These are phyloP conservation scores for Boeremia exigua DNA, from an alignment of 2,329 filamentous ascomycete genomes.

Conservation along the genomic window DNA sequence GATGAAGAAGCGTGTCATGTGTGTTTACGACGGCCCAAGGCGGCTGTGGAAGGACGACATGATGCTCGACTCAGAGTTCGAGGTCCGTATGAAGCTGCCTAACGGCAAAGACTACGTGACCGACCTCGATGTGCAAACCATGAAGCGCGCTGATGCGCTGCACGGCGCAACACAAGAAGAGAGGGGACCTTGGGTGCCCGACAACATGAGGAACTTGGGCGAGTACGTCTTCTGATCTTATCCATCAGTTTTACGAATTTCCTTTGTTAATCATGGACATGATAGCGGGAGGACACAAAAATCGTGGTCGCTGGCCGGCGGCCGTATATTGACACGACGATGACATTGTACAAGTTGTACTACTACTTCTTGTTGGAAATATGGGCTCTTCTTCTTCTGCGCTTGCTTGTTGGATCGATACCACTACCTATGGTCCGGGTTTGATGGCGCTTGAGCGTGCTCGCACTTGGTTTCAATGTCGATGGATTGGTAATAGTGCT, in stretches of 20 bases:
- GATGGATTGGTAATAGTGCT: slow-evolving; percentile 14
- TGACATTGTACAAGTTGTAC: slow-evolving; percentile 15
- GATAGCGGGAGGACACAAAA: slow-evolving; percentile 14
- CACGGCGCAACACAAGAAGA: slow-evolving; percentile 81
- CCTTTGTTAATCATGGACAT: slow-evolving; percentile 3
- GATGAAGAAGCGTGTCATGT: slow-evolving; percentile 96
- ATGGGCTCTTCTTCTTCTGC: not conserved
- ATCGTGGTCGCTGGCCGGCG: slow-evolving; percentile 20
- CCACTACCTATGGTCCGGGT: slow-evolving; percentile 20
- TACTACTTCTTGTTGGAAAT: slow-evolving; percentile 5
- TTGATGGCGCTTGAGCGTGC: slow-evolving; percentile 9
- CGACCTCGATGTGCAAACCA: slow-evolving; percentile 88
- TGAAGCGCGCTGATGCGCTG: slow-evolving; percentile 87
- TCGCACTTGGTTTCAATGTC: not conserved
- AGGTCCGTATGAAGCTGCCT: slow-evolving; percentile 80
- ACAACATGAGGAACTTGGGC: slow-evolving; percentile 60
- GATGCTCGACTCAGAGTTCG: slow-evolving; percentile 95
- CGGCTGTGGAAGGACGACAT: slow-evolving; percentile 97
- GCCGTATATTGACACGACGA: slow-evolving; percentile 28
- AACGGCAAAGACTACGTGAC: slow-evolving; percentile 80
- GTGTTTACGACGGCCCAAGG: slow-evolving; percentile 86
- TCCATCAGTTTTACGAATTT: slow-evolving; percentile 5
- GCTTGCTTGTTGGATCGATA: slow-evolving; percentile 16
- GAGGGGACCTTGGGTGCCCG: slow-evolving; percentile 82
- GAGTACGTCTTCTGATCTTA: slow-evolving; percentile 13